phyloP scores from a whole-genome alignment of 2,329 filamentous ascomycete species.

The Claviceps monticola region DNA sequence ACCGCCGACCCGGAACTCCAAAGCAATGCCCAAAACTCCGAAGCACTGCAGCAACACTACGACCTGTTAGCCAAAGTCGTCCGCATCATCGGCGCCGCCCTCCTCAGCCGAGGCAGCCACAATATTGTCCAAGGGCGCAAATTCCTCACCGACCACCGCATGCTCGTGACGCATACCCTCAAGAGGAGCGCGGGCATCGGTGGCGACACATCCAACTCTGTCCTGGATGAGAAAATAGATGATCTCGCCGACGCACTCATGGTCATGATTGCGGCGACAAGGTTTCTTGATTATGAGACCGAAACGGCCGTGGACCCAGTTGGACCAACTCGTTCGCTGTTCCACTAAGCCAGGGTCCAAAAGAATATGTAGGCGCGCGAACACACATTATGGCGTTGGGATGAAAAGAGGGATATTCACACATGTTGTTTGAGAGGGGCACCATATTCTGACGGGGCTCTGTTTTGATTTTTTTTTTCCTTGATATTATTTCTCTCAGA shows the following conservation, averaged over 20 bases:
- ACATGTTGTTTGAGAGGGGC: not conserved
- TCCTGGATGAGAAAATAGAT: slow-evolving; percentile 47
- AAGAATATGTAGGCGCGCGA: slow-evolving; percentile 2
- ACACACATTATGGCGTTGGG: slow-evolving; percentile 12
- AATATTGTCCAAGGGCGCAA: slow-evolving; percentile 67
- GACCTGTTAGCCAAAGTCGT: slow-evolving; percentile 66
- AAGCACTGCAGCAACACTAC: slow-evolving; percentile 70
- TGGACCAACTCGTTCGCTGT: slow-evolving; percentile 21
- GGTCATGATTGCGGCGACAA: slow-evolving; percentile 67
- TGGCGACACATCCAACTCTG: slow-evolving; percentile 21
- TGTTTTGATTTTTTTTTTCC: not conserved
- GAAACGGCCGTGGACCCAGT: slow-evolving; percentile 20
- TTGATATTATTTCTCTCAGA: not conserved
- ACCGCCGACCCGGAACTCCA: slow-evolving; percentile 85
- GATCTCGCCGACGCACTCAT: slow-evolving; percentile 78
- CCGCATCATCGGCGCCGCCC: slow-evolving; percentile 67
- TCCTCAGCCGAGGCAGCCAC: slow-evolving; percentile 68
- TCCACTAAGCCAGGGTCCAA: slow-evolving; percentile 20
- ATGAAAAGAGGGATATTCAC: not conserved
- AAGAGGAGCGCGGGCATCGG: slow-evolving; percentile 79
- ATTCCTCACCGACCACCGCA: slow-evolving; percentile 72
- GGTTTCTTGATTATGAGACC: slow-evolving; percentile 57
- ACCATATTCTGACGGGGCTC: not conserved
- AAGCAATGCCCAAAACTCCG: slow-evolving; percentile 55
- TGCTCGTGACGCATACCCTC: slow-evolving; percentile 75